Evolutionary conservation across 2,329 filamentous ascomycete species (phyloP), one percentile per base, ranked within the genome.

Genomic region (Talaromyces rugulosus): DNA sequence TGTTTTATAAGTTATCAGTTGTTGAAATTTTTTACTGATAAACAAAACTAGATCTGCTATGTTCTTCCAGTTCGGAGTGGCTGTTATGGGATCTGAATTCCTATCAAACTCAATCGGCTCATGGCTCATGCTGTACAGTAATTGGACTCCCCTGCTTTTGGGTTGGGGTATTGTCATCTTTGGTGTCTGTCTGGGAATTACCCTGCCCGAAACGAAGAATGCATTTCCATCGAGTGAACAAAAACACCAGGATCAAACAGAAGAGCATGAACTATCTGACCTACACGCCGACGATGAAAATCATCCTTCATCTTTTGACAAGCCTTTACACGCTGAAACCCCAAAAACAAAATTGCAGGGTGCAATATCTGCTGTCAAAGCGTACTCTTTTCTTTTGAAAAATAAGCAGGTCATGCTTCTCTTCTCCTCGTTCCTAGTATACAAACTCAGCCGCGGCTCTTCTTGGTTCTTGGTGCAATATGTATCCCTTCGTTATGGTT

Each of bases 401-500:
- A 73, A 74, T 54, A 76, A 73, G 40, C 76, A 77, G 51, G 70
- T 78, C 18, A 71, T 77, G 1, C 69, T 82, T 30, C 74, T 80
- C 3, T 68, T 82, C 8, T 75, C 78, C 11, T 76, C 78, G 0
- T 82, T 82, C 62, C 66, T 83, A 27, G 77, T 80, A 14, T 81
- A 79, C 65, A 75, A 79, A n/a, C 70, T 83, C 6, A 80, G 78
- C 56, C 75, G 80, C 30, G 80, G 81, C 55, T 77, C 79, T 9
- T 71, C 79, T 16, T 78, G 75, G 64, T 74, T 83, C 59, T 67
- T 83, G 14, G 73, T 82, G n/a, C 79, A 81, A 62, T 83, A 83
- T 66, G 78, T 82, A 18, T 83, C 81, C 1, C 80, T 78, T n/a
- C 74, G 81, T 28, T 83, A 82, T 60, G 66, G 69, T 28, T 83